Evolutionary conservation across 345 rosid species (phyloP).

Genomic region (Carallia brachiata): DNA sequence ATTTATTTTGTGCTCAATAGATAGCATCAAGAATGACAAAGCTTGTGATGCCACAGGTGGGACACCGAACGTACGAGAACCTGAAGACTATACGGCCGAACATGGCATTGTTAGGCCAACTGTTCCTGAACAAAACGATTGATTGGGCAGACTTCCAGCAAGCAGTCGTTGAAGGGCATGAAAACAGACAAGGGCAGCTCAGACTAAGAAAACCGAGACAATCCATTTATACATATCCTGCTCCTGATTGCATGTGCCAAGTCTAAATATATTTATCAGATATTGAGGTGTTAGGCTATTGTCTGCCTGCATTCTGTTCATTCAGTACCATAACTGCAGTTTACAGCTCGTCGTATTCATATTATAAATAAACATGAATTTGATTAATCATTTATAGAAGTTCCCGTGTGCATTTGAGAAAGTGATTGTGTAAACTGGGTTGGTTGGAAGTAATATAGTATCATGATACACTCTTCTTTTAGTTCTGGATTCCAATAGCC

Average conservation of each 20-base stretch:
- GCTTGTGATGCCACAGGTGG: conserved; percentile 47
- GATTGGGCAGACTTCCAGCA: conserved; percentile 77
- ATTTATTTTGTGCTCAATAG: not conserved
- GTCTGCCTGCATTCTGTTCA: conserved; percentile 13
- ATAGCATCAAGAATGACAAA: not conserved
- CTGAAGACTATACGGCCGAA: conserved; percentile 87
- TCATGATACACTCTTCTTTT: conserved; percentile 7
- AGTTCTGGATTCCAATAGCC: not conserved
- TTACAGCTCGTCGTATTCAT: not conserved
- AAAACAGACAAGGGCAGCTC: conserved; percentile 77
- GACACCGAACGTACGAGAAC: conserved; percentile 80
- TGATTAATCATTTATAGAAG: conserved; percentile 16
- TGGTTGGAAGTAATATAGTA: conserved; percentile 8
- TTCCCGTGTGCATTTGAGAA: conserved; percentile 3
- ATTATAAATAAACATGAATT: conserved; percentile 1
- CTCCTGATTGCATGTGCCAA: conserved; percentile 92
- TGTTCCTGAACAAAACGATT: conserved; percentile 77
- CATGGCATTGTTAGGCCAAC: conserved; percentile 74
- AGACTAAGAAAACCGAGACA: conserved; percentile 75
- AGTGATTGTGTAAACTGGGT: not conserved
- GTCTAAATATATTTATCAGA: conserved; percentile 32
- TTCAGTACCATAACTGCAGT: conserved; percentile 12
- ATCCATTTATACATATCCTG: conserved; percentile 90
- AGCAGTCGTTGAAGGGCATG: conserved; percentile 77
- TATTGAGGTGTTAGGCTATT: conserved; percentile 1